Base-by-base conservation (phyloP, 2,329 filamentous ascomycete species). In the Pochonia chlamydosporia region DNA sequence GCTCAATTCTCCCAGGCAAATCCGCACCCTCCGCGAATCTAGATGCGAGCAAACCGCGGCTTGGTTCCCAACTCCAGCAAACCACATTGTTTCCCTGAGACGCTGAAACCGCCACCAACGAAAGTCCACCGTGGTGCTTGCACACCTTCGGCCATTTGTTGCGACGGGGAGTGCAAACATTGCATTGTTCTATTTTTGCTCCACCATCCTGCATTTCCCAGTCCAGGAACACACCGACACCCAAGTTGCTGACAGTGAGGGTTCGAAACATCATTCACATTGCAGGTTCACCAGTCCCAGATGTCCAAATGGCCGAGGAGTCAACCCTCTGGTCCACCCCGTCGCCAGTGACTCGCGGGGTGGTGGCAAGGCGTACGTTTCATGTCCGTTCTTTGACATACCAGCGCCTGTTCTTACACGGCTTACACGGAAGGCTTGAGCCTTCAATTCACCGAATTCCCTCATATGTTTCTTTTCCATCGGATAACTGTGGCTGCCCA, bases 41-140 rank as follows among this genome's bases (percentile, higher is more conserved):
- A n/a, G n/a, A n/a, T n/a, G n/a, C n/a, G n/a, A n/a, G n/a, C n/a
- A n/a, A n/a, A n/a, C n/a, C n/a, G n/a, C n/a, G n/a, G n/a, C n/a
- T n/a, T n/a, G n/a, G n/a, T n/a, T n/a, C n/a, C n/a, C n/a, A n/a
- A n/a, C n/a, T n/a, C n/a, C 6, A 25, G 7, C 40, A 16, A 10
- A 3, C 2, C 14, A 25, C 10, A 30, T 28, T 42, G 26, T 43
- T 43, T 33, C 26, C 21, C 26, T 31, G 18, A 28, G 25, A 28
- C 24, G 31, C 42, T 44, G 42, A 44, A 37, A 44, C 42, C 31
- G 42, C 42, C 42, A 44, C 31, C 31, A 16, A 13, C 4, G n/a
- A 36, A 36, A 36, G 33, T 20, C 14, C 33, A 9, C 13, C 11
- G 26, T 28, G 26, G 7, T 28, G 26, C 26, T 28, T 28, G 7